These are phyloP conservation scores for Sequoiadendron giganteum DNA, from an alignment of 75 land plant genomes.

Conservation along the genomic window DNA sequence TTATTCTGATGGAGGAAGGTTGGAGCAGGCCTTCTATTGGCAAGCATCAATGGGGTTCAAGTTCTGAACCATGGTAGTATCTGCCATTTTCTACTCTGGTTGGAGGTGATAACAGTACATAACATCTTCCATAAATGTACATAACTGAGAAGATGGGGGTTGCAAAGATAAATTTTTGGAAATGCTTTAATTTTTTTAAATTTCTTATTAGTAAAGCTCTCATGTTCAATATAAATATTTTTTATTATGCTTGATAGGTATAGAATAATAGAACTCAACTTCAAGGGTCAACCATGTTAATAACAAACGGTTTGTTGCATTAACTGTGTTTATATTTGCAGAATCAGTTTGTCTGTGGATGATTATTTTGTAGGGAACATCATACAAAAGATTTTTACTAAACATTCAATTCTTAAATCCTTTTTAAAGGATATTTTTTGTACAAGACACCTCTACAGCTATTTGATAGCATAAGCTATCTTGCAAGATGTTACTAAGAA, in stretches of 20 bases:
- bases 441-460: not conserved
- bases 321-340: not conserved
- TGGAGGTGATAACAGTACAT: not conserved
- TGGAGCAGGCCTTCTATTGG: slow-evolving; percentile 32
- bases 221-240: not conserved
- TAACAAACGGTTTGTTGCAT: not conserved
- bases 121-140: not conserved
- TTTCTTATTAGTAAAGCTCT: not conserved
- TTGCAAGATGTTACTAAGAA: not conserved
- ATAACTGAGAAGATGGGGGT: not conserved
- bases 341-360: not conserved
- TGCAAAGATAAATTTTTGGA: not conserved
- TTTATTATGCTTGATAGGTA: not conserved
- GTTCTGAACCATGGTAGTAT: slow-evolving; percentile 57
- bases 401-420: not conserved
- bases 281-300: not conserved
- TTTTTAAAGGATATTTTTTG: not conserved
- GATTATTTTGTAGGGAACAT: not conserved
- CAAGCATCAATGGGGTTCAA: slow-evolving; percentile 26
- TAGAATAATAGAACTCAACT: not conserved
- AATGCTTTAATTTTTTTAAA: not conserved
- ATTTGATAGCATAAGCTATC: not conserved
- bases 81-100: not conserved
- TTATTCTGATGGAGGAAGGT: slow-evolving; percentile 56
- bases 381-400: not conserved